phyloP scores from a whole-genome alignment of 163 green algal species.

The Dunaliella salina region DNA sequence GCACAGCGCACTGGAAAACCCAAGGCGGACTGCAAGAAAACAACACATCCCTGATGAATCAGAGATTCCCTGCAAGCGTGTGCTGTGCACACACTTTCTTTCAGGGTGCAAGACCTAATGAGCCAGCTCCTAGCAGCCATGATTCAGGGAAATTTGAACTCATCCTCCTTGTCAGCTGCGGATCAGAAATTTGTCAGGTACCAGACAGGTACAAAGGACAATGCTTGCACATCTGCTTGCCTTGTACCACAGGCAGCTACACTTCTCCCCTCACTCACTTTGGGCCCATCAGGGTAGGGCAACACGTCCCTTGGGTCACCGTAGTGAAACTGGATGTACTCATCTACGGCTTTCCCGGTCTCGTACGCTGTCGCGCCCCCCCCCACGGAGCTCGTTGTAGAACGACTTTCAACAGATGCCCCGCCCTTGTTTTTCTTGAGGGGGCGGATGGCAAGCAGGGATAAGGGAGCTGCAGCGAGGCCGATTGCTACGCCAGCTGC shows the following conservation, averaged over 20 bases:
- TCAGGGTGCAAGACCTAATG: too few relatives aligned
- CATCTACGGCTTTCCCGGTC: constrained; percentile 64
- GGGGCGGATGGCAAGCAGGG: not conserved
- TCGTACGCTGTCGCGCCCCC: constrained; percentile 54
- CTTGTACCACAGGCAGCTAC: not conserved
- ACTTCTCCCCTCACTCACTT: constrained; percentile 9
- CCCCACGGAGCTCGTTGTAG: constrained; percentile 44
- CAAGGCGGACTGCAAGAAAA: constrained; percentile 44
- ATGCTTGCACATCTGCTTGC: too few relatives aligned
- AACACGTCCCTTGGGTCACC: constrained; percentile 50
- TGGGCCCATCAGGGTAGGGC: constrained; percentile 47
- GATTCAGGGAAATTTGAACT: too few relatives aligned
- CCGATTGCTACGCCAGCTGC: not conserved
- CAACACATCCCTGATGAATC: too few relatives aligned
- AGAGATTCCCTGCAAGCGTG: too few relatives aligned
- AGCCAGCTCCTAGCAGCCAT: too few relatives aligned
- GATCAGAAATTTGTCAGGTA: too few relatives aligned
- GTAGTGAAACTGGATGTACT: constrained; percentile 76
- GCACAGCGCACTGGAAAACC: constrained; percentile 49
- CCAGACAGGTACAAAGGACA: too few relatives aligned
- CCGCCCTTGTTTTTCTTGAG: not conserved
- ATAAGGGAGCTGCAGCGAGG: not conserved
- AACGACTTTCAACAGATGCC: constrained; percentile 19
- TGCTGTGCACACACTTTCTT: too few relatives aligned
- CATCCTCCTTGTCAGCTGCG: too few relatives aligned